These are phyloP conservation scores for Penicillium sp. DNA, from an alignment of 2,329 filamentous ascomycete genomes.

Conservation along the genomic window DNA sequence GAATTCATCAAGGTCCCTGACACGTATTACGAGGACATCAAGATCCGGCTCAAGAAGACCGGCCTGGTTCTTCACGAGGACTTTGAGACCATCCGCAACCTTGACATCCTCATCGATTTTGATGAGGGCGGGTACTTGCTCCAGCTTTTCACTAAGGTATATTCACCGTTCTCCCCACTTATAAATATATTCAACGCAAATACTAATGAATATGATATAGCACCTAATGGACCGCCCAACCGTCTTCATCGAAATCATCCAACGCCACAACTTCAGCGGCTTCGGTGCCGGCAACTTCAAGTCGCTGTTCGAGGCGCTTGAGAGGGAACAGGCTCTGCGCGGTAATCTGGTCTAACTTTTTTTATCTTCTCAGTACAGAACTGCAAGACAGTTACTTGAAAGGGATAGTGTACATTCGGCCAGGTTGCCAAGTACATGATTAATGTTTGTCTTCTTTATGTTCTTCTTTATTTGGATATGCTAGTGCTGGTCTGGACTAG, in stretches of 20 bases:
- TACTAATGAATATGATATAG: too few species aligned
- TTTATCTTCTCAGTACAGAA: too few species aligned
- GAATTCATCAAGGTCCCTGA: constrained; percentile 84
- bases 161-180: too few species aligned
- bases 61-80: constrained; percentile 62
- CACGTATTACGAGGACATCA: constrained; percentile 78
- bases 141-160: constrained; percentile 62
- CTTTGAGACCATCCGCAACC: constrained; percentile 62
- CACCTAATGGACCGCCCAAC: constrained; percentile 89
- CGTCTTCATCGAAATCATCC: constrained; percentile 93
- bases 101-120: constrained; percentile 91
- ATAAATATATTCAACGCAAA: too few species aligned
- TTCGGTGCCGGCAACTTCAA: constrained; percentile 96
- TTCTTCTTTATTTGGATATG: too few species aligned
- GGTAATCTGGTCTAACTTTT: constrained; percentile 58
- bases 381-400: too few species aligned
- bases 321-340: constrained; percentile 76
- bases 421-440: too few species aligned
- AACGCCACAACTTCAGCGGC: constrained; percentile 78
- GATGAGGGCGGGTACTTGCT: constrained; percentile 80
- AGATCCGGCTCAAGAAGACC: constrained; percentile 57
- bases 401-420: too few species aligned
- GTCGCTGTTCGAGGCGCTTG: constrained; percentile 88
- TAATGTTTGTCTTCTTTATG: too few species aligned
- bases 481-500: too few species aligned